Percentiles rank a stretch among this genome's conserved stretches.
Conservation (phyloP, 495 filamentous ascomycete genomes). For the Daldinia decipiens region DNA sequence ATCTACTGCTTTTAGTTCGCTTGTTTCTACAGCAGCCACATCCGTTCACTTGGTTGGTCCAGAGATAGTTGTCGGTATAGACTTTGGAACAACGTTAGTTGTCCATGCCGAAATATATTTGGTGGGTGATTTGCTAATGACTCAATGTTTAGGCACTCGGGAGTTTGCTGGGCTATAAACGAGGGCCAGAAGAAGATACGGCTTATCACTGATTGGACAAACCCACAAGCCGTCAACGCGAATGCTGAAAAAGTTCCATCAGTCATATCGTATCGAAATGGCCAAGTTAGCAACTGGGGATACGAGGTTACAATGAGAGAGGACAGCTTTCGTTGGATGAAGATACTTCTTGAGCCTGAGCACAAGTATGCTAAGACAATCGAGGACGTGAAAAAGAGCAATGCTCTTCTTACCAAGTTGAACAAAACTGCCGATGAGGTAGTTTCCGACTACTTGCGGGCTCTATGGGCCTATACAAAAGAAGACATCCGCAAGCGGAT, state of each 20-base stretch:
- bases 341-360: constrained; percentile 7
- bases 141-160: constrained; percentile 18
- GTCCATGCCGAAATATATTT: not conserved
- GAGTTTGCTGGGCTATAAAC: constrained; percentile 30
- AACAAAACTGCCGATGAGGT: constrained; percentile 4
- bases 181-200: constrained; percentile 8
- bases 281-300: constrained; percentile 3
- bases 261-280: constrained; percentile 2
- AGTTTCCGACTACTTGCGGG: constrained; percentile 36
- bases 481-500: constrained; percentile 23
- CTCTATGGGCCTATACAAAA: constrained; percentile 40
- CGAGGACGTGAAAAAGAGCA: constrained; percentile 1
- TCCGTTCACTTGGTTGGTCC: not conserved
- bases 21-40: not conserved
- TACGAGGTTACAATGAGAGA: constrained; percentile 5
- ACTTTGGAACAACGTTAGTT: constrained; percentile 45
- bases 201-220: constrained; percentile 6
- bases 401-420: constrained; percentile 2
- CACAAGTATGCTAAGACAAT: constrained; percentile 5
- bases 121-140: not conserved
- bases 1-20: not conserved
- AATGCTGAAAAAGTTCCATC: constrained; percentile 1
- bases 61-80: constrained; percentile 27
- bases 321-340: constrained; percentile 7
- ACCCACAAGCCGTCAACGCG: constrained; percentile 5